Evolutionary conservation across 1,284 basidiomycete species (phyloP), one percentile per base, ranked within the genome.

Genomic region (Inonotus obliquus): DNA sequence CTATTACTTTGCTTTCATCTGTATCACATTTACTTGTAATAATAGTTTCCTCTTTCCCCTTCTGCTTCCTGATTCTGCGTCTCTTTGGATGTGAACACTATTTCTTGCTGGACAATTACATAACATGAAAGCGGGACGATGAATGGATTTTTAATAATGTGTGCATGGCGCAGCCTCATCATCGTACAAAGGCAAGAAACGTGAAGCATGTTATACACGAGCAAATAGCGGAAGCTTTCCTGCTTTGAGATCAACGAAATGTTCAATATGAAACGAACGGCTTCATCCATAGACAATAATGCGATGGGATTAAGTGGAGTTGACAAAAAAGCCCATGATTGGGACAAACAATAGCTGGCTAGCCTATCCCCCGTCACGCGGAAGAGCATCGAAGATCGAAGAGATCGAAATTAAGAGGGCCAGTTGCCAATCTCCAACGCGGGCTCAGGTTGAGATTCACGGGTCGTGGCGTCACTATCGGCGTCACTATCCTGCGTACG

Each of bases 381-480:
- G 14, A 17, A 23, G n/a, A 29, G 37, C 19, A 59, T n/a, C 14
- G 54, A 56, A n/a, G 38, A 29, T 5, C 11, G n/a, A 45, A 38
- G 29, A 47, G 35, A 9, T 39, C 14, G 19, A n/a, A 29, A 41
- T 23, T 29, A 14, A 13, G 17, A 47, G 38, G 55, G 17, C 45
- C 39, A 21, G 25, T 13, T 32, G 23, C 37, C 19, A 47, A 47
- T 13, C 29, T 27, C 9, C 45, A 37, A 37, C 14, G 41, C 32
- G 4, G 9, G 32, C 13, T 32, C 44, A 49, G n/a, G n/a, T 19
- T 48, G 11, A 51, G 57, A 56, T 23, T 63, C 49, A 51, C 57
- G 54, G 48, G 59, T 38, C 53, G 39, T 55, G 44, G 54, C 63
- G 29, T 57, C 55, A 47, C 52, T 57, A 19, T 60, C 61, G 44